Evolutionary conservation across 1,139 yeast species (phyloP), one percentile per base, ranked within the genome.

Genomic region (Sugiyamaella pinicola): DNA sequence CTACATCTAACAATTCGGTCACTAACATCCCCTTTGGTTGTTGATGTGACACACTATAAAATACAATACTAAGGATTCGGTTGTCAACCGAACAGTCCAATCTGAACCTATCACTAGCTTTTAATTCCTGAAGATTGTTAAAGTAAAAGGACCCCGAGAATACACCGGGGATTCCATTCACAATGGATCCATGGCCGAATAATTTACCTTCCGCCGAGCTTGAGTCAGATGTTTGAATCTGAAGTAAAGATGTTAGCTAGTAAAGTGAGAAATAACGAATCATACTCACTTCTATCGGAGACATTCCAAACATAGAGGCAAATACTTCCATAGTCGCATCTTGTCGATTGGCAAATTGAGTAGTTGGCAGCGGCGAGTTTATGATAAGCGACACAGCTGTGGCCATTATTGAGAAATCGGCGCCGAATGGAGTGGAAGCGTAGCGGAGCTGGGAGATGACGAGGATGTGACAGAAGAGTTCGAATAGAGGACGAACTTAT

Each of bases 211-310:
- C 44, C n/a, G 39, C 8, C 12, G 22, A 83, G 85, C 87, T 81
- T 85, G 15, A 78, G 78, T 54, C 74, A 79, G 33, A 87, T 87
- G 68, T 87, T 87, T 59, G 39, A 22, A 44, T 19, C 39, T 33
- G 26, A 4, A 21, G 17, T n/a, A 21, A 21, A 22, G 22, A 22
- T 9, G 12, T 18, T 9, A 13, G n/a, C 13, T 28, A 10, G n/a
- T n/a, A n/a, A n/a, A n/a, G n/a, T n/a, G n/a, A n/a, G n/a, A n/a
- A n/a, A n/a, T n/a, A 26, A 13, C 15, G 15, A 17, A 31, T 10
- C 12, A 7, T 9, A 53, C 62, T 45, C 53, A 61, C 64, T 53
- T 60, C 58, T 19, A 62, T 47, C 6, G 65, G 58, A 12, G 65
- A 60, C 41, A 63, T 56, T 9, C 66, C 66, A 52, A 63, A 63